Evolutionary conservation across 1,284 basidiomycete genomes (phyloP).

Genomic region (Salmacisia buchloeana): DNA sequence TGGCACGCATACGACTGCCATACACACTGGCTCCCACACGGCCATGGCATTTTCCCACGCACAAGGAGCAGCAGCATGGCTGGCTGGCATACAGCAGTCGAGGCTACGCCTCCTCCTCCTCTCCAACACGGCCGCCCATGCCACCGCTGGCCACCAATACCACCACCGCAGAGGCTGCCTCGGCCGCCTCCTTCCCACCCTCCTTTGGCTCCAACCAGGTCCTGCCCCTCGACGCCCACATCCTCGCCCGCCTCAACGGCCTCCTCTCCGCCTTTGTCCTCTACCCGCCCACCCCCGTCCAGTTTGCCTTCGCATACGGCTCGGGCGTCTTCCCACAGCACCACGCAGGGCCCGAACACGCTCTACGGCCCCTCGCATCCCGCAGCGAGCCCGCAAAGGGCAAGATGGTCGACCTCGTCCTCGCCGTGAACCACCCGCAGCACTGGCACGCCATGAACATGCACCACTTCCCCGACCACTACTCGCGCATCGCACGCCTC

Average conservation of each 20-base stretch:
- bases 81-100: not conserved
- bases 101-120: not conserved
- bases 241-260: conserved; percentile 18
- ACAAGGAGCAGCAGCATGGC: too few species aligned
- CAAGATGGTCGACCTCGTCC: conserved; percentile 85
- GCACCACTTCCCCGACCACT: conserved; percentile 80
- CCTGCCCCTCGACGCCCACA: conserved; percentile 24
- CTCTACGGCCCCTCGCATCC: conserved; percentile 9
- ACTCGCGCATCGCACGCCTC: conserved; percentile 74
- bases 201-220: conserved; percentile 40
- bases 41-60: too few species aligned
- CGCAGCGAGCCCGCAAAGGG: conserved; percentile 8
- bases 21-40: too few species aligned
- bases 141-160: not conserved
- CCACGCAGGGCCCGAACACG: conserved; percentile 56
- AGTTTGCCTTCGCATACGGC: conserved; percentile 92
- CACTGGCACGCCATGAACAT: conserved; percentile 96
- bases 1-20: too few species aligned
- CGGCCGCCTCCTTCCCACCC: conserved; percentile 26
- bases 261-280: conserved; percentile 55
- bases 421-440: conserved; percentile 81
- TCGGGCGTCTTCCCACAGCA: conserved; percentile 84
- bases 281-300: conserved; percentile 64
- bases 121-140: not conserved
- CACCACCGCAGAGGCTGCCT: not conserved